Conservation (phyloP, 1,139 yeast species). For the Geotrichum siamense region DNA sequence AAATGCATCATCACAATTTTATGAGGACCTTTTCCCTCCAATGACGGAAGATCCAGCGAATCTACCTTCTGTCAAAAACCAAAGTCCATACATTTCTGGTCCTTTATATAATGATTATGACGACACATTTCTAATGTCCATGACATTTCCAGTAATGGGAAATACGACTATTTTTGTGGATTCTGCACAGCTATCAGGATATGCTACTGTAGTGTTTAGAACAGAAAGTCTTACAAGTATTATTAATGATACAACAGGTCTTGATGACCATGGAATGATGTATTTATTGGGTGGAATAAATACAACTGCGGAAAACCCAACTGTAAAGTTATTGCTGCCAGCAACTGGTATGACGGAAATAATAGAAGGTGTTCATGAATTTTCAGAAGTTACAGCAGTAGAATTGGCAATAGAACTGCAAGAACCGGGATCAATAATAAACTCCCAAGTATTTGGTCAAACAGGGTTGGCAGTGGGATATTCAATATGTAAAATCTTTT, state of each 20-base stretch:
- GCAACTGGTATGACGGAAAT: constrained; percentile 4
- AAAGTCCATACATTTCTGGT: constrained; percentile 25
- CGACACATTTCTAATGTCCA: constrained; percentile 42
- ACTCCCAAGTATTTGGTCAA: constrained; percentile 40
- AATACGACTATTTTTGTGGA: constrained; percentile 62
- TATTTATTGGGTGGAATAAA: constrained; percentile 30
- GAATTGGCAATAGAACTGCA: constrained; percentile 4
- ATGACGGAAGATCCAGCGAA: not conserved
- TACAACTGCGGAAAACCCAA: not conserved
- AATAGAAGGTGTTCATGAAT: not conserved
- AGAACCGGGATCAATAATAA: constrained; percentile 46
- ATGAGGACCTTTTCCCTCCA: constrained; percentile 17
- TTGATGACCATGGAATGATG: constrained; percentile 39
- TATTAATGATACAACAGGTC: constrained; percentile 43
- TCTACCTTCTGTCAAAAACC: not conserved
- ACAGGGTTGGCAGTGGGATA: constrained; percentile 62
- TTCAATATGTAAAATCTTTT: constrained; percentile 41
- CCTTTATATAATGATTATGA: constrained; percentile 11
- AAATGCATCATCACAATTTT: constrained; percentile 22
- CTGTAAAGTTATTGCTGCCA: constrained; percentile 6
- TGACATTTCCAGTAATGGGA: constrained; percentile 64
- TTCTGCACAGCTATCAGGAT: constrained; percentile 61
- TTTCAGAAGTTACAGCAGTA: constrained; percentile 7
- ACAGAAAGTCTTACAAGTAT: constrained; percentile 50
- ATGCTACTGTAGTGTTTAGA: constrained; percentile 55